phyloP scores from a whole-genome alignment of 2,329 filamentous ascomycete genomes.

The Massarina eburnea region DNA sequence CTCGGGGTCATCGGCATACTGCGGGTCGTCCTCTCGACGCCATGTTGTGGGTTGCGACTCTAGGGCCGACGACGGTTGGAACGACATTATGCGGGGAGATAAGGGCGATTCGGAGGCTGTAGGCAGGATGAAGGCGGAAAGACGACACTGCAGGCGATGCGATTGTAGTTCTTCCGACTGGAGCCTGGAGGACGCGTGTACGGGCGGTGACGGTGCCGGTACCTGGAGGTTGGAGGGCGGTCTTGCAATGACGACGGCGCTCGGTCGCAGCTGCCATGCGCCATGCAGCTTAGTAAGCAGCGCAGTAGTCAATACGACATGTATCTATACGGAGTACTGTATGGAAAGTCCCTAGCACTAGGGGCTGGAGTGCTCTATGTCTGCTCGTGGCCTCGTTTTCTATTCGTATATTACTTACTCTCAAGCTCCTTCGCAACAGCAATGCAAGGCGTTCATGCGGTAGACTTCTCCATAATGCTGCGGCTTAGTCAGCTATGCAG shows the following conservation, averaged over 20 bases:
- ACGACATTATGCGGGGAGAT: conserved; percentile 68
- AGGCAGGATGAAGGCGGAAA: not conserved
- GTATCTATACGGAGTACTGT: too few species aligned
- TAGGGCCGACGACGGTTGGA: conserved; percentile 80
- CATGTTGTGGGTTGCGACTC: conserved; percentile 75
- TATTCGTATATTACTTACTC: too few species aligned
- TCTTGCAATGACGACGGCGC: conserved; percentile 30
- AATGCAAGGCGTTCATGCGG: too few species aligned
- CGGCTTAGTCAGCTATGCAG: conserved; percentile 15
- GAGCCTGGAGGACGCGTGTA: conserved; percentile 8
- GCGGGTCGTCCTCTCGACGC: conserved; percentile 68
- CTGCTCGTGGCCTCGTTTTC: too few species aligned
- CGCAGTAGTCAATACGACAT: conserved; percentile 15
- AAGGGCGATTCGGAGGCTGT: not conserved
- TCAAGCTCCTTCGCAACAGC: too few species aligned
- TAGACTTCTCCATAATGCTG: too few species aligned
- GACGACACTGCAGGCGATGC: conserved; percentile 3
- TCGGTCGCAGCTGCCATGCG: conserved; percentile 14
- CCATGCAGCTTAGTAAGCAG: conserved; percentile 16
- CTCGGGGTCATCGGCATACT: conserved; percentile 88
- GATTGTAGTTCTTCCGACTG: conserved; percentile 7
- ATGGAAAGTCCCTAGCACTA: too few species aligned
- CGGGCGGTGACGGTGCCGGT: conserved; percentile 15
- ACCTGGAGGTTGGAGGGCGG: conserved; percentile 28
- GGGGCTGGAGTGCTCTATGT: too few species aligned